A percentile compares a stretch with the other conserved stretches of the same genome.
Evolutionary conservation across 2,329 filamentous ascomycete species (phyloP).

Genomic region (Fusarium veterinarium): DNA sequence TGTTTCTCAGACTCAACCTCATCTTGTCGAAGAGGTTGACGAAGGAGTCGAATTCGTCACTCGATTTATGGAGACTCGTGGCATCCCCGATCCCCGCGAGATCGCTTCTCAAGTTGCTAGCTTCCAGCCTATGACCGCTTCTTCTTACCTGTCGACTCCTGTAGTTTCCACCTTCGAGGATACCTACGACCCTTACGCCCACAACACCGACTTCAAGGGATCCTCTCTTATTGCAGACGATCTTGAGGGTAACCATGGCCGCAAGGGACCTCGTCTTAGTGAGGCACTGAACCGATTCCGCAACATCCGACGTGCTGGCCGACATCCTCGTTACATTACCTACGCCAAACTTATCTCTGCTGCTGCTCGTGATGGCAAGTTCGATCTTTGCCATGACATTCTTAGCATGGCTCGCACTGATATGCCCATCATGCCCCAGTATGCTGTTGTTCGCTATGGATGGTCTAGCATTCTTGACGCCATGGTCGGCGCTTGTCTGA

Average conservation of each 20-base stretch:
- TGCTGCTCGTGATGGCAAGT: conserved; percentile 85
- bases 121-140: conserved; percentile 58
- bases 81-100: conserved; percentile 66
- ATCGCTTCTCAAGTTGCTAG: conserved; percentile 59
- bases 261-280: conserved; percentile 77
- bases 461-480: conserved; percentile 97
- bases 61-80: conserved; percentile 67
- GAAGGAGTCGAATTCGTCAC: conserved; percentile 80
- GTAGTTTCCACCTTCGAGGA: conserved; percentile 77
- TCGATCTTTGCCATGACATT: conserved; percentile 86
- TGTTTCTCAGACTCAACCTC: conserved; percentile 60
- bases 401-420: conserved; percentile 90
- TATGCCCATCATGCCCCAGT: conserved; percentile 85
- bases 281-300: conserved; percentile 86
- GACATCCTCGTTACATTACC: conserved; percentile 94
- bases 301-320: conserved; percentile 91
- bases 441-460: conserved; percentile 88
- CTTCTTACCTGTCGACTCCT: conserved; percentile 65
- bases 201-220: conserved; percentile 91
- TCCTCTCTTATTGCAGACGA: conserved; percentile 91
- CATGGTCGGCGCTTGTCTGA: conserved; percentile 94
- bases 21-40: conserved; percentile 83
- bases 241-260: conserved; percentile 82
- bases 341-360: conserved; percentile 95
- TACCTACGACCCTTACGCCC: conserved; percentile 88